These are phyloP conservation scores for Saprolegnia diclina DNA, from an alignment of 352 stramenopile species.

Conservation along the genomic window DNA sequence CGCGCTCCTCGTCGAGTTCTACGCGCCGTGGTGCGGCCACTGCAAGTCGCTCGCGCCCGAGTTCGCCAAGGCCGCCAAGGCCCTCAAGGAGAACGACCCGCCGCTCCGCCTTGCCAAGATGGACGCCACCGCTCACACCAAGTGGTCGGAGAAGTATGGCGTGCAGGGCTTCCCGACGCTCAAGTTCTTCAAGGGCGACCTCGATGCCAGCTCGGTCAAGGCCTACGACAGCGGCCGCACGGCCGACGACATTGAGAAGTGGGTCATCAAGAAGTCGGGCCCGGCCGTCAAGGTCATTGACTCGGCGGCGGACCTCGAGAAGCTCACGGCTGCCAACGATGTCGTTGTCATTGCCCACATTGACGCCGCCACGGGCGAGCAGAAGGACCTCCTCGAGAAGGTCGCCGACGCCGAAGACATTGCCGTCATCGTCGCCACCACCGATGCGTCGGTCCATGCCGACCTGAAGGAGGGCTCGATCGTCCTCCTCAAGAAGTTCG, in stretches of 20 bases:
- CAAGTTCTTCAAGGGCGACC: conserved; percentile 89
- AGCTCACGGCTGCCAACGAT: conserved; percentile 76
- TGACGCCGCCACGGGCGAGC: conserved; percentile 65
- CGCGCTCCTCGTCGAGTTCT: conserved; percentile 88
- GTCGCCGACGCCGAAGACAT: conserved; percentile 66
- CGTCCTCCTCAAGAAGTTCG: conserved; percentile 85
- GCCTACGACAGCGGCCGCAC: conserved; percentile 86
- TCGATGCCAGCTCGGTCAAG: conserved; percentile 57
- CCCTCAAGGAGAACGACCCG: conserved; percentile 69
- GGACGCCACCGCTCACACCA: conserved; percentile 79
- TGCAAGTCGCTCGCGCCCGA: conserved; percentile 85
- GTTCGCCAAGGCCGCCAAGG: conserved; percentile 82
- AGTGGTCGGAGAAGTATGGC: conserved; percentile 71
- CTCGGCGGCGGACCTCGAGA: conserved; percentile 58
- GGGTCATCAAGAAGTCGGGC: conserved; percentile 89
- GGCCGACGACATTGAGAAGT: conserved; percentile 82
- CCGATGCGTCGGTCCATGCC: conserved; percentile 51
- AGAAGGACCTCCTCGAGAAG: conserved; percentile 65
- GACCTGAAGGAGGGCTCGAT: conserved; percentile 55
- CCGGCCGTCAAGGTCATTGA: conserved; percentile 80
- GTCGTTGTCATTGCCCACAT: conserved; percentile 83
- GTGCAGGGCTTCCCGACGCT: conserved; percentile 88
- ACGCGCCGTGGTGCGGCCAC: conserved; percentile 88
- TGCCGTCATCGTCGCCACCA: conserved; percentile 72
- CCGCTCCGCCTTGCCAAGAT: conserved; percentile 81